Conservation (phyloP, 345 rosid species). For the Melaleuca quinquenervia region DNA sequence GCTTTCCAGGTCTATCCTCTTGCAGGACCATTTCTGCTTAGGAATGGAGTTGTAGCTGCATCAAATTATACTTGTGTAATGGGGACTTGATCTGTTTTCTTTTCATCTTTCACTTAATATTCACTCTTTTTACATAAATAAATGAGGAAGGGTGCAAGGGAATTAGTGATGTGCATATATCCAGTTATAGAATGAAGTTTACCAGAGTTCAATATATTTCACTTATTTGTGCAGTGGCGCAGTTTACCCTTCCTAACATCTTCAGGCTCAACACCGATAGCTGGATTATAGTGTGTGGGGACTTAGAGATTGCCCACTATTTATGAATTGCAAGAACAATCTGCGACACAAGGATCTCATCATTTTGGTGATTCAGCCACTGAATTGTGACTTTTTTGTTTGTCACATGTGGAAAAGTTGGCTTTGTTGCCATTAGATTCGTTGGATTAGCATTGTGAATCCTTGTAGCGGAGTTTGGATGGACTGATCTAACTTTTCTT, state of each 20-base stretch:
- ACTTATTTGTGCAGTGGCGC: background rate
- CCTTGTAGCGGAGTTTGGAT: background rate
- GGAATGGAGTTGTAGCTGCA: background rate
- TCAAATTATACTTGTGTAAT: background rate
- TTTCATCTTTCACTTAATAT: background rate
- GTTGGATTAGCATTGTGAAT: background rate
- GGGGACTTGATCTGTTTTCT: background rate
- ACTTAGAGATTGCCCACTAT: background rate
- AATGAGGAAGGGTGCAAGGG: background rate
- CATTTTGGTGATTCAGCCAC: background rate
- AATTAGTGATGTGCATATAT: background rate
- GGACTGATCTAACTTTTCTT: background rate
- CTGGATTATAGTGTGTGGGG: background rate
- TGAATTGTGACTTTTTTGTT: background rate
- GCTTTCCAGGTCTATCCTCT: background rate
- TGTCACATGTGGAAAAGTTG: background rate
- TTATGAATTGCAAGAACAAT: background rate
- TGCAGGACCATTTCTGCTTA: background rate
- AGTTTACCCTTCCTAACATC: background rate
- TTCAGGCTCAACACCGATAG: background rate
- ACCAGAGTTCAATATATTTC: background rate
- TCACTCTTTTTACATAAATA: background rate
- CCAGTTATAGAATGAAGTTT: background rate
- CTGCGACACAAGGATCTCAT: background rate
- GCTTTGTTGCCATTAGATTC: background rate